Evolutionary conservation across 208 protist genomes (phyloP).

Genomic region (Naegleria lovaniensis): DNA sequence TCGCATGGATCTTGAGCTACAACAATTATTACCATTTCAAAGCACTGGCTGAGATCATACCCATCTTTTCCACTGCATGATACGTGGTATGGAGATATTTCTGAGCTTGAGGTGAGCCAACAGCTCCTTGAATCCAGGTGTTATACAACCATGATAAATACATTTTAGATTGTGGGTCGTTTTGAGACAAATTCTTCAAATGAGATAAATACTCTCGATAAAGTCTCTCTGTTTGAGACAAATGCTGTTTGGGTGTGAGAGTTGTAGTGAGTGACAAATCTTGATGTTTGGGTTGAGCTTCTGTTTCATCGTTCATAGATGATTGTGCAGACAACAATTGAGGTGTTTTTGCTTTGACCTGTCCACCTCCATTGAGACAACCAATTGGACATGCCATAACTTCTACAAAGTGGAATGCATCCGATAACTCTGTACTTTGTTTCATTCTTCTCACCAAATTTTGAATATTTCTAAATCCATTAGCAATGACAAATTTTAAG

Average conservation of each 20-base stretch:
- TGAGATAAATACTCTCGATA: not conserved
- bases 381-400: slow-evolving; percentile 94
- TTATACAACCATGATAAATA: not conserved
- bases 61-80: not conserved
- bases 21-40: not conserved
- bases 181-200: not conserved
- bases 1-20: too few species aligned
- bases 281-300: not conserved
- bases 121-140: not conserved
- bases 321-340: not conserved
- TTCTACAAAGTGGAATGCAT: slow-evolving; percentile 83
- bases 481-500: slow-evolving; percentile 71
- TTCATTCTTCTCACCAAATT: slow-evolving; percentile 89
- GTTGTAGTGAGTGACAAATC: not conserved
- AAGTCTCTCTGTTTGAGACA: not conserved
- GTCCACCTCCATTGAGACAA: slow-evolving; percentile 95
- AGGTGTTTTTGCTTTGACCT: slow-evolving; percentile 45
- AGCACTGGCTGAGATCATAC: not conserved
- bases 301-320: too few species aligned
- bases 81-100: not conserved
- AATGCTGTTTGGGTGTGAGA: not conserved
- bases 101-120: not conserved
- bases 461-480: slow-evolving; percentile 96
- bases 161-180: not conserved
- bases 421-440: slow-evolving; percentile 26